These are phyloP conservation scores for Botryotinia calthae DNA, from an alignment of 2,329 filamentous ascomycete genomes.

Conservation along the genomic window DNA sequence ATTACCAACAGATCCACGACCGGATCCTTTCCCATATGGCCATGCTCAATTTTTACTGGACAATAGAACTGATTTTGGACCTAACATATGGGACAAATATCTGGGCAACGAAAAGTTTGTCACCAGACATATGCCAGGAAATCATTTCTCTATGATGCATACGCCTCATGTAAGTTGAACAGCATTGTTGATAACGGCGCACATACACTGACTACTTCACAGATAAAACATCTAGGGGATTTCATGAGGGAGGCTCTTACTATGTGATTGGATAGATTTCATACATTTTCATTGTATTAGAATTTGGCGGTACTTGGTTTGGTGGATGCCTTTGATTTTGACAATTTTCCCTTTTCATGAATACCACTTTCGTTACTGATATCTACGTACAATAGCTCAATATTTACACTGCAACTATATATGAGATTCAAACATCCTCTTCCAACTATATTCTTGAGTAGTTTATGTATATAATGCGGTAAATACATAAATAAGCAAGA, in stretches of 20 bases:
- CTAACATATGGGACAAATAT: slow-evolving; percentile 20
- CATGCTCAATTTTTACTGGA: slow-evolving; percentile 19
- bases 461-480: background rate
- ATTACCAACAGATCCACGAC: slow-evolving; percentile 44
- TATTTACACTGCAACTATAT: background rate
- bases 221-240: slow-evolving; percentile 18
- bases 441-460: background rate
- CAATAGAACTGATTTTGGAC: slow-evolving; percentile 20
- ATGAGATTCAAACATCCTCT: background rate
- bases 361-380: background rate
- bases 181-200: too few species aligned
- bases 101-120: slow-evolving; percentile 41
- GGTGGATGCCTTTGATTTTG: background rate
- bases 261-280: slow-evolving; percentile 9
- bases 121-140: slow-evolving; percentile 40
- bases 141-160: slow-evolving; percentile 34
- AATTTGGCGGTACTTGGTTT: background rate
- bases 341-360: background rate
- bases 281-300: background rate
- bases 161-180: slow-evolving; percentile 39
- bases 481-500: background rate
- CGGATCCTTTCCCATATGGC: slow-evolving; percentile 18
- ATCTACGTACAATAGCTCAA: background rate
- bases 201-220: background rate
- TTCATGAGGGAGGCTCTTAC: slow-evolving; percentile 17